Evolutionary conservation across 352 stramenopile genomes (phyloP), one percentile per base, ranked within the genome.

Genomic region (Phytophthora tubulina): DNA sequence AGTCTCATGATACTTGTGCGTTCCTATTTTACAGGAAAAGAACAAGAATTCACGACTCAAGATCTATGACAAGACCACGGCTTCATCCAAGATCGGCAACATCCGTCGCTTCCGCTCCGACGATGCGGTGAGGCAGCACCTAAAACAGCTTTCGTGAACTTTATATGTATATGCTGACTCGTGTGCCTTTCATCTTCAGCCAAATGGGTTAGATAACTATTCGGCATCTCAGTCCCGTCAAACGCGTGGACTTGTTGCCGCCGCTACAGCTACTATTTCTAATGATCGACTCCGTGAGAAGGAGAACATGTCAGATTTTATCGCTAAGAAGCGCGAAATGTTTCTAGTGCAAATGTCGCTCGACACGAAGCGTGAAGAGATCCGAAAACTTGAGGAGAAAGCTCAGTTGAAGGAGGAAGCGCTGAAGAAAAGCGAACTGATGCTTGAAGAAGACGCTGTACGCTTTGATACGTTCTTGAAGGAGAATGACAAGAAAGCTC

Each of bases 391-490:
- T 4, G 94, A 99, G 75, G 95, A 98, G 70, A 99, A 98, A 73
- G 95, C 95, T 15, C 88, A 97, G 70, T 79, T 98, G 15, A 99
- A 99, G 53, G 95, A 99, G 58, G 93, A 99, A 65, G 96, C 93
- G 4, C 81, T 99, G 15, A 96, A 97, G 70, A 98, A 98, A 73
- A 97, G 89, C 53, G 95, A 99, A 72, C 72, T 98, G 32, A 99
- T 98, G 95, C 84, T 99, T 0, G 96, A 99, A 78, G 93, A 99
- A 73, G 96, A 99, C 60, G 94, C 95, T 6, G 93, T 99, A 48
- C 86, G 93, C 15, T 99, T 99, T 58, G 96, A 99, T 69, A 97
- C 94, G 15, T 99, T 98, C 41, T 68, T 99, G n/a, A 99, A 99
- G 66, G 96, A 99, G 65, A 99, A 99, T 70, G 96, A 99, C 85